Conservation (phyloP, 352 stramenopile genomes). For the Globisporangium nagaii region DNA sequence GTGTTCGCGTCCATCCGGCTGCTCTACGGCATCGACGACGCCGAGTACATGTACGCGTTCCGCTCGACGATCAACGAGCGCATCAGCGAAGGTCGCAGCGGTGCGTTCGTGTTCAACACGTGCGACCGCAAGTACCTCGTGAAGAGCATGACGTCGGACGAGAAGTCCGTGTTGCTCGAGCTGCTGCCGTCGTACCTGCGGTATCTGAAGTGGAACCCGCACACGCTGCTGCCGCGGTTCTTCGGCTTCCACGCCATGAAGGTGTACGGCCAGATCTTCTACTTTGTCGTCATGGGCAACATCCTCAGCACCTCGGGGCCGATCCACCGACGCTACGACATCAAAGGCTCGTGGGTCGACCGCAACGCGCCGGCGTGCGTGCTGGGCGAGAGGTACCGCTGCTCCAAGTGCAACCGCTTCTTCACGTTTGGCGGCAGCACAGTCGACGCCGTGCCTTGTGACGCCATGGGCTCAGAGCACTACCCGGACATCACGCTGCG, state of each 20-base stretch:
- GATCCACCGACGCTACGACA: constrained; percentile 88
- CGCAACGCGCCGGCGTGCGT: constrained; percentile 76
- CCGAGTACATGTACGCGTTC: constrained; percentile 77
- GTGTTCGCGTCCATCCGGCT: constrained; percentile 76
- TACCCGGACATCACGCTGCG: constrained; percentile 77
- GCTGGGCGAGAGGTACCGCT: constrained; percentile 70
- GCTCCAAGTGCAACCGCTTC: constrained; percentile 82
- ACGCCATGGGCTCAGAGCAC: constrained; percentile 60
- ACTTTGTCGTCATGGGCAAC: constrained; percentile 92
- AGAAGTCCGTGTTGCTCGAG: constrained; percentile 76
- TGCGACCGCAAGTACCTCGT: constrained; percentile 88
- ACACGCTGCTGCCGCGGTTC: constrained; percentile 85
- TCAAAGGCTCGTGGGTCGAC: constrained; percentile 90
- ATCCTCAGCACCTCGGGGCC: constrained; percentile 77
- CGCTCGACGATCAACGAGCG: constrained; percentile 83
- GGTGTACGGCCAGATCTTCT: constrained; percentile 89
- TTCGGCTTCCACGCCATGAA: constrained; percentile 88
- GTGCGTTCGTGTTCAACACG: constrained; percentile 89
- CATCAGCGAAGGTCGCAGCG: constrained; percentile 84
- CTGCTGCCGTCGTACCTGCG: constrained; percentile 79
- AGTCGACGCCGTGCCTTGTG: constrained; percentile 27
- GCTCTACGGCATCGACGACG: constrained; percentile 63
- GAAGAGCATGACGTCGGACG: constrained; percentile 79
- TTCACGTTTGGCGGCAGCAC: constrained; percentile 61
- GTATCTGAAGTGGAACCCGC: constrained; percentile 87